Evolutionary conservation across 495 filamentous ascomycete species (phyloP).

Genomic region (Tetracladium marchalianum): DNA sequence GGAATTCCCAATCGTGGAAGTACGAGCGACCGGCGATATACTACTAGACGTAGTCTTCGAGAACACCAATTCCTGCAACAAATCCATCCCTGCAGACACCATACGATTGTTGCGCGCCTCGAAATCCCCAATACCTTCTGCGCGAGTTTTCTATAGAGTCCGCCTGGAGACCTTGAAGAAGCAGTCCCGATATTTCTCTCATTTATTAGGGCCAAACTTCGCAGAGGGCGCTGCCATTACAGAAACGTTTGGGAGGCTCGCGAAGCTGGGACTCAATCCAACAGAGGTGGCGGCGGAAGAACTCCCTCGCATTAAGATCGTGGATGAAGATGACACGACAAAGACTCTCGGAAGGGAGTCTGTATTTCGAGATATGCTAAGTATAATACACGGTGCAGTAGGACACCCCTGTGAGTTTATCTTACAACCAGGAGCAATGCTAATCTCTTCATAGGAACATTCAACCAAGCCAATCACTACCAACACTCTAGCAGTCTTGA

Average conservation of each 20-base stretch:
- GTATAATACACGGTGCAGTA: conserved; percentile 42
- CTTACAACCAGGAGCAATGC: conserved; percentile 1
- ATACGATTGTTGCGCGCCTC: conserved; percentile 14
- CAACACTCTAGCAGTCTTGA: conserved; percentile 47
- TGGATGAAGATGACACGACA: conserved; percentile 50
- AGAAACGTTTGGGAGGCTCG: conserved; percentile 30
- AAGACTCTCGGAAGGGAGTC: conserved; percentile 34
- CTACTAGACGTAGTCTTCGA: conserved; percentile 44
- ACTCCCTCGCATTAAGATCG: conserved; percentile 44
- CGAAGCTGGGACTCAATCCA: conserved; percentile 30
- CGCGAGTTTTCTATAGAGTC: conserved; percentile 27
- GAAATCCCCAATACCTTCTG: conserved; percentile 12
- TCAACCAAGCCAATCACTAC: conserved; percentile 25
- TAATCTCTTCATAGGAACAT: conserved; percentile 15
- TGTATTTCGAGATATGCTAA: conserved; percentile 46
- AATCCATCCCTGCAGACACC: conserved; percentile 15
- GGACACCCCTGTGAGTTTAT: neutral
- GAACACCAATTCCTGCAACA: conserved; percentile 21
- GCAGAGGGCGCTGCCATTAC: conserved; percentile 37
- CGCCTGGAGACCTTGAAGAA: conserved; percentile 26
- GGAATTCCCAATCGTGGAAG: conserved; percentile 22
- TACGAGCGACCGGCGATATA: conserved; percentile 43
- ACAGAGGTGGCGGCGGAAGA: conserved; percentile 32
- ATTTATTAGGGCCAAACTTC: conserved; percentile 41
- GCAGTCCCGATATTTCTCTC: conserved; percentile 49